Evolutionary conservation across 805 yeast genomes (phyloP).

Genomic region (Teunomyces gatunensis): DNA sequence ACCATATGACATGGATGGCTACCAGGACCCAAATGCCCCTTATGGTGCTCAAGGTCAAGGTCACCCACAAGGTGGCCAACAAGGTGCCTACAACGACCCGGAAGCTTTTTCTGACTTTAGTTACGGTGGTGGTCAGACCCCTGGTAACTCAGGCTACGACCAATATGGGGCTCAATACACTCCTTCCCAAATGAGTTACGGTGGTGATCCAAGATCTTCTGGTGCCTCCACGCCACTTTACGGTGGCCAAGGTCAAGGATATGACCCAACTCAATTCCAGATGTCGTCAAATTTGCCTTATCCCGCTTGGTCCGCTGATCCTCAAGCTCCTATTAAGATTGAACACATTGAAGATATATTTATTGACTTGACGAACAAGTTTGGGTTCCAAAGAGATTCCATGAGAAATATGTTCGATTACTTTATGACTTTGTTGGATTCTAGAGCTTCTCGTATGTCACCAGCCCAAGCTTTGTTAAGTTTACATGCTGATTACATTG

Average conservation of each 20-base stretch:
- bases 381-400: conserved; percentile 89
- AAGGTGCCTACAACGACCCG: conserved; percentile 42
- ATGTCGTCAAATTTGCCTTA: conserved; percentile 88
- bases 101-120: conserved; percentile 69
- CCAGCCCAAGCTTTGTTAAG: conserved; percentile 83
- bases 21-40: conserved; percentile 33
- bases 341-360: conserved; percentile 87
- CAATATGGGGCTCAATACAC: conserved; percentile 71
- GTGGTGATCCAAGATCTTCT: conserved; percentile 75
- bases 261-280: conserved; percentile 61
- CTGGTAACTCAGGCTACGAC: conserved; percentile 66
- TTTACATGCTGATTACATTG: conserved; percentile 83
- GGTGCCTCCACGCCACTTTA: conserved; percentile 95
- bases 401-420: conserved; percentile 91
- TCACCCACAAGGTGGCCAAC: conserved; percentile 19
- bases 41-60: conserved; percentile 18
- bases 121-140: conserved; percentile 50
- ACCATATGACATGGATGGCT: conserved; percentile 49
- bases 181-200: conserved; percentile 85
- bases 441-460: conserved; percentile 84
- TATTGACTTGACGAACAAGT: conserved; percentile 76
- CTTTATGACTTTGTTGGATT: conserved; percentile 80
- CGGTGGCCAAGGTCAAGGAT: conserved; percentile 55
- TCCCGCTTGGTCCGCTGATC: conserved; percentile 99
- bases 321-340: conserved; percentile 75